phyloP scores from a whole-genome alignment of 768 basidiomycete species.

The Lactarius pseudohatsudake region DNA sequence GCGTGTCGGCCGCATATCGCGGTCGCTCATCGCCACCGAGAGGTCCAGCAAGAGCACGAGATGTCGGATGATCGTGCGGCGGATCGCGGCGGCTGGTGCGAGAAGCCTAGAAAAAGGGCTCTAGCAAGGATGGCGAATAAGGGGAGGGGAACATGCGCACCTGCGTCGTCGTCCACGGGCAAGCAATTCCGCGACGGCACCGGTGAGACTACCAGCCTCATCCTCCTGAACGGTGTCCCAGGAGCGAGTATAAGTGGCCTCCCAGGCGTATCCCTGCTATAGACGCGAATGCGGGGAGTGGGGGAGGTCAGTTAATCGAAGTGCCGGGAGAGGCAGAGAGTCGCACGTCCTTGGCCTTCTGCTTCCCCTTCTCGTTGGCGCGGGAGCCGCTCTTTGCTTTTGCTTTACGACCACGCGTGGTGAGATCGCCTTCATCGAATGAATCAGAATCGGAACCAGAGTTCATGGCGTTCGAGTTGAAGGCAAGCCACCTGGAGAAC shows the following conservation, averaged over 20 bases:
- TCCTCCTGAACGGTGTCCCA: slow-evolving; percentile 99
- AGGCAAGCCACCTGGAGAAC: background rate
- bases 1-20: slow-evolving; percentile 93
- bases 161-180: slow-evolving; percentile 82
- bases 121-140: slow-evolving; percentile 2
- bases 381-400: slow-evolving; percentile 12
- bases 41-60: slow-evolving; percentile 90
- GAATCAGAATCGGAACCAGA: slow-evolving; percentile 26
- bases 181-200: slow-evolving; percentile 86
- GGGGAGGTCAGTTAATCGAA: background rate
- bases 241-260: slow-evolving; percentile 87
- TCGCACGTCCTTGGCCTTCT: slow-evolving; percentile 30
- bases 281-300: background rate
- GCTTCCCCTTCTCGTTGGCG: slow-evolving; percentile 21
- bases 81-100: slow-evolving; percentile 81
- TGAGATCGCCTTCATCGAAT: slow-evolving; percentile 24
- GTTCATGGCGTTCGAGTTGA: background rate
- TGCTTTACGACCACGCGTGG: slow-evolving; percentile 19
- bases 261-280: slow-evolving; percentile 91
- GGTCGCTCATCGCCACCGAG: slow-evolving; percentile 88
- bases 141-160: slow-evolving; percentile 41
- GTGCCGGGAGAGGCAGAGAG: background rate
- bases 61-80: slow-evolving; percentile 95
- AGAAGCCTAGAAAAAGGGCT: slow-evolving; percentile 54
- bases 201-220: slow-evolving; percentile 86